Evolutionary conservation across 1,139 yeast genomes (phyloP).

Genomic region (Zygosaccharomyces sapae): DNA sequence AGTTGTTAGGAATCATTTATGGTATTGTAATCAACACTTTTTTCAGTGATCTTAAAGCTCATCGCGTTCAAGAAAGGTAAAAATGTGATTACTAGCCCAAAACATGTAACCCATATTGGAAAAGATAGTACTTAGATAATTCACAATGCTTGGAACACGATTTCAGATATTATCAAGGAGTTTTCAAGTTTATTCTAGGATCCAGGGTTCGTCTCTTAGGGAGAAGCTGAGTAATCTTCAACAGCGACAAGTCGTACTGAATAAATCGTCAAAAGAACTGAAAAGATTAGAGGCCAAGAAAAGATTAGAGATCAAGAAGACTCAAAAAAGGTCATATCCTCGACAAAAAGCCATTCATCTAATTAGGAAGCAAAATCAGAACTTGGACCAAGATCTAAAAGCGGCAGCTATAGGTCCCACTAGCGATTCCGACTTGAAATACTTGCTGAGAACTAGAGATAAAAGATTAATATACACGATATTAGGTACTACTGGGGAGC

Average conservation of each 20-base stretch:
- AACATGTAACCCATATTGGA: conserved; percentile 1
- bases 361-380: conserved; percentile 20
- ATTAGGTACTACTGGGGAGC: conserved; percentile 54
- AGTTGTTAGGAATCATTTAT: not conserved
- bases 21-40: not conserved
- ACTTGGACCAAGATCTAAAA: conserved; percentile 28
- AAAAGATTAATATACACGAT: conserved; percentile 46
- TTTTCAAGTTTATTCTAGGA: conserved; percentile 6
- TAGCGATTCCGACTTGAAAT: conserved; percentile 34
- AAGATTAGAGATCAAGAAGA: conserved; percentile 25
- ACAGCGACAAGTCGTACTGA: conserved; percentile 16
- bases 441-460: conserved; percentile 38
- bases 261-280: conserved; percentile 22
- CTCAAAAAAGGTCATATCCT: conserved; percentile 32
- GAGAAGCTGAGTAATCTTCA: conserved; percentile 23
- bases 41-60: not conserved
- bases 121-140: not conserved
- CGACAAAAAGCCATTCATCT: conserved; percentile 29
- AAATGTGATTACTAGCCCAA: conserved; percentile 1
- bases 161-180: conserved; percentile 3
- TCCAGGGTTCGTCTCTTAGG: conserved; percentile 22
- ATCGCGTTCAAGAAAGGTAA: not conserved
- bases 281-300: conserved; percentile 19
- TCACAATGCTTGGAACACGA: conserved; percentile 5
- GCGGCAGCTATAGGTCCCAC: conserved; percentile 36